phyloP scores from a whole-genome alignment of 2,329 filamentous ascomycete species.

The Colletotrichum lupini region DNA sequence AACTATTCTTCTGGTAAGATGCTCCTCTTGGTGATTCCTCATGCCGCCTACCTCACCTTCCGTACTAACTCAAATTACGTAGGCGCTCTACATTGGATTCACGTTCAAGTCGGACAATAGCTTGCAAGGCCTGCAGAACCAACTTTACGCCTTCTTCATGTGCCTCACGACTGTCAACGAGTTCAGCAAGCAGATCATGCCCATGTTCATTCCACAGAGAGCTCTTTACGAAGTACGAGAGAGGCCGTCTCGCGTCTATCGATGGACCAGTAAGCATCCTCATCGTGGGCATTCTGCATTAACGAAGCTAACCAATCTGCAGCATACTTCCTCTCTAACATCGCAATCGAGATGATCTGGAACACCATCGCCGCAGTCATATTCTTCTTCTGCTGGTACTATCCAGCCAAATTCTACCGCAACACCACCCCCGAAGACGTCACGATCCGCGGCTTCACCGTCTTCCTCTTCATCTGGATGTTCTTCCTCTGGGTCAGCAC shows the following conservation, averaged over 20 bases:
- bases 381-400: slow-evolving; percentile 77
- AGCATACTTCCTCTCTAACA: slow-evolving; percentile 42
- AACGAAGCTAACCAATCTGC: neutral
- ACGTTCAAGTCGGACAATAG: slow-evolving; percentile 69
- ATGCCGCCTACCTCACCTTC: no score
- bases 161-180: slow-evolving; percentile 74
- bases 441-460: slow-evolving; percentile 29
- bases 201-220: slow-evolving; percentile 75
- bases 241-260: slow-evolving; percentile 73
- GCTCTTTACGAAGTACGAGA: slow-evolving; percentile 76
- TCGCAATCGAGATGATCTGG: slow-evolving; percentile 78
- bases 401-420: slow-evolving; percentile 72
- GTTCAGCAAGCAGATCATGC: slow-evolving; percentile 74
- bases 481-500: slow-evolving; percentile 37
- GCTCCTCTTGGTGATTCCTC: no score
- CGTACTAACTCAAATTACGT: slow-evolving; percentile 47
- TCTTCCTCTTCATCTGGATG: slow-evolving; percentile 37
- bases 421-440: slow-evolving; percentile 56
- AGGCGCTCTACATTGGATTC: slow-evolving; percentile 73
- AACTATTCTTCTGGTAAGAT: slow-evolving; percentile 49
- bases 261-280: slow-evolving; percentile 28
- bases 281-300: neutral
- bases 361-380: slow-evolving; percentile 73
- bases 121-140: slow-evolving; percentile 74
- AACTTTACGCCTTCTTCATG: slow-evolving; percentile 77